Evolutionary conservation across 441 rosid species (phyloP), one percentile per base, ranked within the genome.

Genomic region (Adansonia rubrostipa): DNA sequence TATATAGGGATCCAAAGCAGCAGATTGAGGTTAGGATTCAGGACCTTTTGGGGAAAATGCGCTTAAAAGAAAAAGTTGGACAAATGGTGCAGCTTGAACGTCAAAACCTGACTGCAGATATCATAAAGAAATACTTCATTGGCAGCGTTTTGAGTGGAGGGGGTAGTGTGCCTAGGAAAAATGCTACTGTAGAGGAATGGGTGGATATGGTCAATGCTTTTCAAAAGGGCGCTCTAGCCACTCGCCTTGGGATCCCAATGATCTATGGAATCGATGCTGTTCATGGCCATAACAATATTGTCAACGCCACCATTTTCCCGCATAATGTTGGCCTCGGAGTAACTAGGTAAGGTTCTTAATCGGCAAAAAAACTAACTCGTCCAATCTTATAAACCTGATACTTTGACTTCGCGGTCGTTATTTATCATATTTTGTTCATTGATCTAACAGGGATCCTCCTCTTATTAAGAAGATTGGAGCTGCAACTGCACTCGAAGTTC

Each of bases 401-500:
- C 10, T 47, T 47, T 1, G 50, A 47, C 7, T 47, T 47, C 9
- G 50, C 7, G 50, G 10, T 47, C 50, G 50, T 47, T 2, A 5
- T 60, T 36, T 10, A 22, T 28, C 42, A 20, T 66, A 8, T 66
- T 42, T 40, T 17, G 28, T 1, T 68, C 5, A 4, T 9, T 47
- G 28, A 44, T 47, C 56, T 3, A 56, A 48, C 71, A 92, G 97
- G 78, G 95, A 90, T 82, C 84, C 78, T 3, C 91, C 85, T 69
- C 83, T 93, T 86, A 79, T 80, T 44, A 79, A 36, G 77, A 91
- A 84, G 82, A 89, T 86, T 72, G 95, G 98, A 13, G 82, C 75
- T 48, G 95, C 92, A 22, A 89, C 98, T 61, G 96, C 95, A 78
- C 89, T 93, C 47, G 95, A 92, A 86, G 85, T 91, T 68, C 85